Conservation (phyloP, 768 basidiomycete genomes). For the Albatrellus ellisii region DNA sequence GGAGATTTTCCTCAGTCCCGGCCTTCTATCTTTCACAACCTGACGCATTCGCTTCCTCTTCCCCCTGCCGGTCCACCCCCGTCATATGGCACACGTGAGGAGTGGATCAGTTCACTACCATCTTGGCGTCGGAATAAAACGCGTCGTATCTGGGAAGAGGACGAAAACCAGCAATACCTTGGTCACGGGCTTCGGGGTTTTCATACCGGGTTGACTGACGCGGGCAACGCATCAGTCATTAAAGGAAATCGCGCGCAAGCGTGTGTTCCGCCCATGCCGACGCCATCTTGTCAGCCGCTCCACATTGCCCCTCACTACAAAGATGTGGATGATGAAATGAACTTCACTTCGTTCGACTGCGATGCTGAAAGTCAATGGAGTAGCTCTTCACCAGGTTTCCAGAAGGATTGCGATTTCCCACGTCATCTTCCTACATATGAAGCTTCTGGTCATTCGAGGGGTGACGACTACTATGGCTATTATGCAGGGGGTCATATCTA, state of each 20-base stretch:
- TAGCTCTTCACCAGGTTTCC: constrained; percentile 18
- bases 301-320: constrained; percentile 14
- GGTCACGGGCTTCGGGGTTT: constrained; percentile 39
- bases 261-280: constrained; percentile 65
- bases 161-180: constrained; percentile 24
- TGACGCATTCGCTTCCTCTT: constrained; percentile 45
- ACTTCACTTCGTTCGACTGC: constrained; percentile 24
- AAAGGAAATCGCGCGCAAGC: constrained; percentile 78
- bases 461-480: too few relatives aligned
- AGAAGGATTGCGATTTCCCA: too few relatives aligned
- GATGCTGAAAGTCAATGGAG: constrained; percentile 28
- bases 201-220: constrained; percentile 59
- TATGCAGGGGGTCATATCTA: constrained; percentile 21
- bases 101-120: constrained; percentile 62
- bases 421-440: too few relatives aligned
- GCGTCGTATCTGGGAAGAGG: constrained; percentile 48
- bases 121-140: constrained; percentile 60
- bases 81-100: constrained; percentile 51
- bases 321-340: constrained; percentile 34
- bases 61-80: constrained; percentile 50
- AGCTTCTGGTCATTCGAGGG: too few relatives aligned
- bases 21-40: constrained; percentile 35
- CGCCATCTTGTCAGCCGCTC: constrained; percentile 14
- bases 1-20: constrained; percentile 24
- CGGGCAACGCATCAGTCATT: constrained; percentile 71